Conservation (phyloP, 148 eudicot genomes). For the Persicaria maculosa region DNA sequence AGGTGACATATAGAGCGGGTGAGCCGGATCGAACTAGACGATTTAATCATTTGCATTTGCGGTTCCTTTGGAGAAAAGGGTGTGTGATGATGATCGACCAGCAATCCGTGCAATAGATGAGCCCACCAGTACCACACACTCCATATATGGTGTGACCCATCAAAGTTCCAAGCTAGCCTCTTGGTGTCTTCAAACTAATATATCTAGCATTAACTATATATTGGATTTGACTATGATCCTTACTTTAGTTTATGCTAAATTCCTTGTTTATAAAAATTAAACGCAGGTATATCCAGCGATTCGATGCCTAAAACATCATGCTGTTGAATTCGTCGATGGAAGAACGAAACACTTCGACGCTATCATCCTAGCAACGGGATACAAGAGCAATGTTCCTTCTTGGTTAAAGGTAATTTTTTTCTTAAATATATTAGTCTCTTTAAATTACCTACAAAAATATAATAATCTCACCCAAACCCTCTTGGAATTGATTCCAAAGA, state of each 20-base stretch:
- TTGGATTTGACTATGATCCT: too few relatives aligned
- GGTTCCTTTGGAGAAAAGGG: neutral
- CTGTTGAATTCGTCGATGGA: conserved; percentile 59
- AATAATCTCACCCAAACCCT: too few relatives aligned
- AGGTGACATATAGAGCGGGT: neutral
- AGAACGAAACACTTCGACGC: conserved; percentile 57
- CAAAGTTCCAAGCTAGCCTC: neutral
- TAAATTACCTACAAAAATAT: too few relatives aligned
- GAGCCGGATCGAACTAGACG: too few relatives aligned
- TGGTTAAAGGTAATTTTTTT: conserved; percentile 14
- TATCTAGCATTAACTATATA: too few relatives aligned
- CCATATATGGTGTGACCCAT: conserved; percentile 8
- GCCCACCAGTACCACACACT: conserved; percentile 1
- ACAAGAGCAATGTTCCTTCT: conserved; percentile 16
- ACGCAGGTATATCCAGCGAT: conserved; percentile 45
- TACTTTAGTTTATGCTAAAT: too few relatives aligned
- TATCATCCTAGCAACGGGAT: conserved; percentile 24
- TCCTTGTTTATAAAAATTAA: neutral
- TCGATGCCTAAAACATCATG: conserved; percentile 25
- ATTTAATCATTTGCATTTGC: too few relatives aligned
- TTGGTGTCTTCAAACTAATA: neutral
- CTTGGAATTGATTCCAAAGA: too few relatives aligned
- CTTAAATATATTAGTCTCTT: too few relatives aligned
- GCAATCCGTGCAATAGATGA: neutral
- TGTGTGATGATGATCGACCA: neutral